Base-by-base conservation (phyloP, 768 basidiomycete species). In the Pisolithus sp. region DNA sequence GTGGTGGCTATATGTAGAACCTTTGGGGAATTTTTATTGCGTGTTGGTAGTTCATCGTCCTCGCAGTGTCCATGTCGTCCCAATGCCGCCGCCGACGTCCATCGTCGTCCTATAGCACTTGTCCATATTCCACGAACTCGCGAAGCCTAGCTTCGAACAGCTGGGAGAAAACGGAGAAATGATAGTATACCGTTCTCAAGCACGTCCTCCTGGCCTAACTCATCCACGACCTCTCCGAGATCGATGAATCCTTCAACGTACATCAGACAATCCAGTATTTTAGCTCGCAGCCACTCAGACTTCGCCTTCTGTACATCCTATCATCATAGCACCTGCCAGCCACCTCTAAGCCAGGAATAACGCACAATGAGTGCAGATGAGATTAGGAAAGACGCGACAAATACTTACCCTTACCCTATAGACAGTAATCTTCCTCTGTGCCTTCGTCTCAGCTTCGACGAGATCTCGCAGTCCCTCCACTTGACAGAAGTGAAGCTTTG, bases 171-270 rank as follows among this genome's bases (percentile, higher is more conserved):
- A 34, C 3, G 15, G 10, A 15, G 10, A 15, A 13, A 34, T 13
- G 34, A 15, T 15, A 31, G 41, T 67, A 4, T 50, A 88, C 92
- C 89, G 71, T 79, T 73, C 9, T 83, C 83, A 57, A 80, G 83
- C 18, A 91, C 81, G 8, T 78, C 83, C n/a, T 86, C 86, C 60
- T 93, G 66, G 8, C 68, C 91, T 38, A 94, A 79, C 34, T 90
- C 88, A 61, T 94, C 93, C 12, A 69, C 62, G 26, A 85, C 88
- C 68, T 96, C 93, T 5, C 90, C 90, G 66, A 94, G 95, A 65
- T 95, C 93, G 49, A 96, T 93, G 18, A 94, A 69, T 1, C 93
- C 93, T 68, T 96, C 93, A 4, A 91, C 74, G 54, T 83, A 77
- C 10, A 93, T 83, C 21, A 92, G 77, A 46, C 85, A 86, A 24